Evolutionary conservation across 805 yeast genomes (phyloP), one percentile per base, ranked within the genome.

Genomic region (Jamesozyma hellenica): DNA sequence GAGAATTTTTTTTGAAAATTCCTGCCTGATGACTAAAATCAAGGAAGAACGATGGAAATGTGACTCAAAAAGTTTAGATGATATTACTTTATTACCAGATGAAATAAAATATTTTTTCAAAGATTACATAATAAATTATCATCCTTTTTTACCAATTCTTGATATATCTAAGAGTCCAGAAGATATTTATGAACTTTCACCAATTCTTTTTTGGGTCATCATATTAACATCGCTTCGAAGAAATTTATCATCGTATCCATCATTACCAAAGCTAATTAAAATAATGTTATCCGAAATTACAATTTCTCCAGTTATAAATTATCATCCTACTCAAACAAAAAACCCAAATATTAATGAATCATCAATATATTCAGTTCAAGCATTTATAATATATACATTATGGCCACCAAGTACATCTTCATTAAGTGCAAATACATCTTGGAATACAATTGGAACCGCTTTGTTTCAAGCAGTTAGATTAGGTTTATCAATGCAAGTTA

Each of bases 381-480:
- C 96, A 0, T 80, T 90, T 46, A 62, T 92, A 16, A 65, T 90
- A 2, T 86, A 82, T 60, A 80, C 96, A 0, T 76, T 80, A 56
- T 90, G 97, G 97, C 96, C 97, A 1, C 95, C 96, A 3, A 71
- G 88, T 28, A 83, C 96, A 0, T 86, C 96, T 0, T 87, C 96
- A 0, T 68, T 92, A 32, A 82, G 92, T 58, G 95, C 97, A 0
- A 96, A 90, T 55, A 81, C 95, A 5, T 81, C 95, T 4, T 90
- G 96, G 94, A 85, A 82, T 55, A 84, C 96, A 1, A 79, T 85
- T 19, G 96, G 96, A 0, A 78, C 84, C 33, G 97, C 97, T 3
- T 68, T 87, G 51, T 84, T 83, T 60, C 95, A 86, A 54, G 96
- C 96, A 0, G 80, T 88, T 28, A 66, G 96, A 41, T 81, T 88